Evolutionary conservation across 2,329 filamentous ascomycete genomes (phyloP), one percentile per base, ranked within the genome.

Genomic region (Epichloe sibirici): DNA sequence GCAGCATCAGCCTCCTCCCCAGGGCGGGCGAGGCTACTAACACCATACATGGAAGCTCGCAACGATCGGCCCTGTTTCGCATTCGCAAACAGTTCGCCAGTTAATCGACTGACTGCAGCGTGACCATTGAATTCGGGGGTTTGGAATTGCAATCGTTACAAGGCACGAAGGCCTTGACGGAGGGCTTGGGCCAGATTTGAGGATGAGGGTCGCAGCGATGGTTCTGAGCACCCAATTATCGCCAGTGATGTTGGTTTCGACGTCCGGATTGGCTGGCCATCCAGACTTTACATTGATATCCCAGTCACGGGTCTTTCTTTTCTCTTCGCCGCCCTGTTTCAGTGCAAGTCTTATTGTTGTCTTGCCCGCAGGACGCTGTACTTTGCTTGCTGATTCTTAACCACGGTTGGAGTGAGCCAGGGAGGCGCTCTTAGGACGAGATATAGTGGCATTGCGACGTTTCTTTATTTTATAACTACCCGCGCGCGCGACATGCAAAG

Each of bases 21-120:
- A 57, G 44, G 60, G 59, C 31, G 58, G 59, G 11, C 51, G 57
- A 47, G 55, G 59, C 45, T 62, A 62, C 39, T 62, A 57, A 52
- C 46, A 5, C 17, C 34, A 42, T 4, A 9, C 3, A 12, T 31
- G 15, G 34, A 23, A n/a, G 35, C 43, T 35, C 15, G 43, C 40
- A 21, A 34, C 25, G 35, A 21, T 51, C 5, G 34, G 9, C 48
- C 3, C 31, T 23, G 15, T 17, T 31, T 31, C 28, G 2, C 21
- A 38, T 25, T 11, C 6, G 43, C 43, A 45, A 25, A 45, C 23
- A 23, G 3, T 38, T 39, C 11, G 35, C 31, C 43, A 39, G n/a
- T 15, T 23, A 17, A 5, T 21, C 4, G 34, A 21, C 31, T 31
- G 34, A 13, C 31, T 31, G 49, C 12, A 37, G 17, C 37, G 17